Evolutionary conservation across 208 protist genomes (phyloP), one percentile per base, ranked within the genome.

Genomic region (Trypanosoma brucei): DNA sequence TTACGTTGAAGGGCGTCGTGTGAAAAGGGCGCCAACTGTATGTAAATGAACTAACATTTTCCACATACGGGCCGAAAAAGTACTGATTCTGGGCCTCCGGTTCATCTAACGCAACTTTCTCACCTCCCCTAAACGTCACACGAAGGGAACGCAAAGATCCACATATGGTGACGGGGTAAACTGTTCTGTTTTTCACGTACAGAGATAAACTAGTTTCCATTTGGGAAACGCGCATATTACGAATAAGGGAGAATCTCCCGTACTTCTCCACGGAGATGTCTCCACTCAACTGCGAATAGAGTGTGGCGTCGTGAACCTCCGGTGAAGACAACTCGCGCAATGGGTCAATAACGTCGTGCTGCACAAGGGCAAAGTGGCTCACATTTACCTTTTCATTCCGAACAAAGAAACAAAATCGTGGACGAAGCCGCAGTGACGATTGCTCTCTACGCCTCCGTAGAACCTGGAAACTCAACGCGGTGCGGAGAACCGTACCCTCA

Each of bases 1-100:
- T 79, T 44, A 78, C 50, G 34, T 73, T 73, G 37, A 62, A 76
- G 3, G 70, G 70, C 46, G 67, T 71, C 39, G 79, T 84, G 59
- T 71, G 77, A 63, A 81, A 82, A 2, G 81, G 79, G 58, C 79
- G 78, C 84, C 86, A 93, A 59, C 78, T 78, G 55, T 88, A 88
- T 31, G 59, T 58, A 65, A 90, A 90, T 45, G 65, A 65, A 36
- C 65, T 61, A 44, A 14, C 39, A 9, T 59, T 22, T 58, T 59
- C 37, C 30, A 56, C 33, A 53, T 84, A 87, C 1, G 86, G 76
- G 1, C 83, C 83, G 51, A 76, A 88, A 62, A 88, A 93, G 59
- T 85, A 85, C 70, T 93, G 86, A 59, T 80, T 39, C 65, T 90
- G 81, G 33, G 76, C 57, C 60, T 85, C 83, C 14, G 83, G 83